Evolutionary conservation across 202 grass and related monocot species (phyloP), one percentile per base, ranked within the genome.

Genomic region (Brachypodium distachyon): DNA sequence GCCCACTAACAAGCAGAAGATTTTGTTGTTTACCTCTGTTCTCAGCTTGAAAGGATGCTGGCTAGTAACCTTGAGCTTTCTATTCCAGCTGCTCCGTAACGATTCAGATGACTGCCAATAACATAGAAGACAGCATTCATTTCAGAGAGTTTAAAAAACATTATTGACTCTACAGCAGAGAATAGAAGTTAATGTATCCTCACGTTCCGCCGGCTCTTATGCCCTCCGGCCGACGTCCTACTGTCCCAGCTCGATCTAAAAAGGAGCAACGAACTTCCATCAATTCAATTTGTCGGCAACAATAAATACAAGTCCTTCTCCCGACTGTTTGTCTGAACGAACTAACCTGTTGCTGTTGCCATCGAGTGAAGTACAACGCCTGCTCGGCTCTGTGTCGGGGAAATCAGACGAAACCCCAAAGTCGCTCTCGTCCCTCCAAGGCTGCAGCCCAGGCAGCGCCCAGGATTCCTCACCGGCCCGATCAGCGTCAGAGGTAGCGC

Each of bases 11-110:
- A 73, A 74, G 65, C 69, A 41, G 4, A 50, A 8, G 2, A 19
- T 41, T 51, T 58, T 51, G 18, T 25, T 50, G 53, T 73, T 81
- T 83, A 99, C 96, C 96, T 99, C 96, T 17, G 96, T 99, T 67
- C 90, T 88, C 29, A 99, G 70, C 67, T 99, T 99, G 90, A 99
- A 99, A 4, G 96, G 96, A 19, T 93, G 87, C 61, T 89, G 92
- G 63, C 81, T 99, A 19, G 96, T 96, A 56, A 89, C 96, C 81
- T 87, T 99, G 2, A 99, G 86, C 47, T 83, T 96, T 73, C 73
- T 93, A 22, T 99, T 96, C 96, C 92, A 99, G 43, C 85, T 84
- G 36, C 87, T 89, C 68, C 88, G 77, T 14, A 85, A 50, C 0
- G 90, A 99, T 11, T 93, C 92, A 3, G 83, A 87, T 47, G 87